These are phyloP conservation scores for Saraca asoca DNA, from an alignment of 331 rosid species.

Conservation along the genomic window DNA sequence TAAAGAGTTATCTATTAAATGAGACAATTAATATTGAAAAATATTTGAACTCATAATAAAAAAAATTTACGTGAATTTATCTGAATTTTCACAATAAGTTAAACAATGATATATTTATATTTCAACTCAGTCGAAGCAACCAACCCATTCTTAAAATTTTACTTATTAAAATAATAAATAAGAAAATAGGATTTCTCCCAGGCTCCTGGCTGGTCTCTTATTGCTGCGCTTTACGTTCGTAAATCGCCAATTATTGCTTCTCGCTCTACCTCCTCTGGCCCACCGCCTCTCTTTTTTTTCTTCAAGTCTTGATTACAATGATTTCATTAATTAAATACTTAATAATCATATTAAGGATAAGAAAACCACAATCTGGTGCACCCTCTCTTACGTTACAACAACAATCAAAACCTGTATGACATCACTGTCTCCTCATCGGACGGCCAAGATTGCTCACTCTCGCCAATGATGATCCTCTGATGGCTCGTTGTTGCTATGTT, in stretches of 20 bases:
- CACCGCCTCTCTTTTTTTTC: slow-evolving; percentile 19
- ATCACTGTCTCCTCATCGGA: slow-evolving; percentile 12
- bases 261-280: slow-evolving; percentile 36
- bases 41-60: too few species aligned
- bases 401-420: slow-evolving; percentile 11
- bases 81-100: too few species aligned
- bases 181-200: slow-evolving; percentile 29
- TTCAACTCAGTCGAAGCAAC: too few species aligned
- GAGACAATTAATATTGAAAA: too few species aligned
- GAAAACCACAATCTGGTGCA: neutral
- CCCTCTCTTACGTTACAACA: neutral
- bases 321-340: neutral
- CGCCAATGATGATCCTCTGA: neutral
- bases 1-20: too few species aligned
- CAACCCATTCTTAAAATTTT: too few species aligned
- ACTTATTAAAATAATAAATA: too few species aligned
- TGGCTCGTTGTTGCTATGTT: neutral
- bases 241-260: slow-evolving; percentile 44
- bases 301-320: too few species aligned
- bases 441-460: neutral
- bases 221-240: slow-evolving; percentile 42
- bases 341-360: slow-evolving; percentile 3
- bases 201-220: slow-evolving; percentile 8
- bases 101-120: too few species aligned
- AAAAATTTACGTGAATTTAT: too few species aligned